Conservation (phyloP, 345 rosid genomes). For the Arabidopsis arenosa region DNA sequence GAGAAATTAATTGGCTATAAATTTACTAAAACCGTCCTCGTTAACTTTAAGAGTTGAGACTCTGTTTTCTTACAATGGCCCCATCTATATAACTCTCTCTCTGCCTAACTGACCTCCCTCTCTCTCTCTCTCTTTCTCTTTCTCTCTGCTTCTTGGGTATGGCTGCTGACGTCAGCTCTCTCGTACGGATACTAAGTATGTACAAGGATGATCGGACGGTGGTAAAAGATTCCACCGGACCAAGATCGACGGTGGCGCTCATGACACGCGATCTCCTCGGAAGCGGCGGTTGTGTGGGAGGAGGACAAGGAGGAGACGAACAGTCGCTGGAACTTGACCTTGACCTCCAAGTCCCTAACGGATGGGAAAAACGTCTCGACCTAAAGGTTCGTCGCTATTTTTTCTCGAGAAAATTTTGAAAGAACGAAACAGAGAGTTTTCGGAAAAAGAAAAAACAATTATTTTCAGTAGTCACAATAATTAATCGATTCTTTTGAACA, state of each 20-base stretch:
- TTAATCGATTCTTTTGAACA: constrained; percentile 39
- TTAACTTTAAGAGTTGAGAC: background rate
- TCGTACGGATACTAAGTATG: constrained; percentile 48
- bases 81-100: constrained; percentile 40
- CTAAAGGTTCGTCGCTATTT: constrained; percentile 59
- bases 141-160: constrained; percentile 34
- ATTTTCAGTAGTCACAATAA: background rate
- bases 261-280: constrained; percentile 77
- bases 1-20: constrained; percentile 19
- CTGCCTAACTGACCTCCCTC: constrained; percentile 16
- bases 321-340: constrained; percentile 81
- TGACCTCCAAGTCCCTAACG: constrained; percentile 78
- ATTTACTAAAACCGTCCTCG: constrained; percentile 30
- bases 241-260: constrained; percentile 47
- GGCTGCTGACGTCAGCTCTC: constrained; percentile 69
- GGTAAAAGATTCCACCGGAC: constrained; percentile 41
- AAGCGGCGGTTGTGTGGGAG: constrained; percentile 32
- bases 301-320: constrained; percentile 26
- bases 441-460: too few relatives aligned
- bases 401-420: background rate
- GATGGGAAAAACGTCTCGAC: constrained; percentile 94
- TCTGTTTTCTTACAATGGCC: constrained; percentile 4
- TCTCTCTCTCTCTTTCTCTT: constrained; percentile 7
- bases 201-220: constrained; percentile 51
- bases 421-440: background rate